A percentile compares a stretch with the other conserved stretches of the same genome.
These are phyloP conservation scores for Ceratocystis destructans DNA, from an alignment of 2,329 filamentous ascomycete genomes.

Conservation along the genomic window DNA sequence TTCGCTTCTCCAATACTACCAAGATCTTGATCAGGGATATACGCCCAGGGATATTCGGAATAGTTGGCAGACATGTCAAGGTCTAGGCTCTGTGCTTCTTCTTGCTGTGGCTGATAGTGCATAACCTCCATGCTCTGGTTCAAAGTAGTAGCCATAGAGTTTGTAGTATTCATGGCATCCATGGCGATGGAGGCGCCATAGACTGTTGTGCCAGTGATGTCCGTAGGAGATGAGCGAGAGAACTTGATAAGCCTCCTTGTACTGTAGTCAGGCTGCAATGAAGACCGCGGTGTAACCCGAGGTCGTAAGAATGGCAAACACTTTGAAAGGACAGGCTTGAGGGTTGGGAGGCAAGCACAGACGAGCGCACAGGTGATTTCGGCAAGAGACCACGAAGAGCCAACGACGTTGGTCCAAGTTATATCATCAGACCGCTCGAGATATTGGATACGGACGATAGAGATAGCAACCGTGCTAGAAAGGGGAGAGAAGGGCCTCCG, in stretches of 20 bases:
- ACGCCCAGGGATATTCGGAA: conserved; percentile 9
- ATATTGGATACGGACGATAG: conserved; percentile 22
- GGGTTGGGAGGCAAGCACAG: conserved; percentile 22
- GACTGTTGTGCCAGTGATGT: background rate
- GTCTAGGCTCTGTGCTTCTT: background rate
- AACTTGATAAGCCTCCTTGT: background rate
- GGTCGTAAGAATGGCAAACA: conserved; percentile 21
- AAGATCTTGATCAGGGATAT: conserved; percentile 2
- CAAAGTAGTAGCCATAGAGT: background rate
- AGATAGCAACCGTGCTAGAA: conserved; percentile 21
- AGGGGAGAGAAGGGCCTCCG: background rate
- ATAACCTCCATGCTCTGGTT: background rate
- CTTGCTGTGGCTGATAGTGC: background rate
- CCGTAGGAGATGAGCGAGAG: background rate
- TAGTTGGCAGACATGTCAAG: background rate
- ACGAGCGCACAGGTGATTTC: conserved; percentile 22
- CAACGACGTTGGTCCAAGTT: conserved; percentile 22
- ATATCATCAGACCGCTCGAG: conserved; percentile 20
- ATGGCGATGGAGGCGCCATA: background rate
- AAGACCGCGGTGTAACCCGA: background rate
- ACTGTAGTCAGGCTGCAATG: background rate
- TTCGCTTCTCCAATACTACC: background rate
- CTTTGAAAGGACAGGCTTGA: conserved; percentile 23
- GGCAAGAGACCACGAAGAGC: conserved; percentile 22
- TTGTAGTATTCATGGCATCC: background rate